Evolutionary conservation across 768 basidiomycete genomes (phyloP), one percentile per base, ranked within the genome.

Genomic region (Brasilioporus rufonigricans): DNA sequence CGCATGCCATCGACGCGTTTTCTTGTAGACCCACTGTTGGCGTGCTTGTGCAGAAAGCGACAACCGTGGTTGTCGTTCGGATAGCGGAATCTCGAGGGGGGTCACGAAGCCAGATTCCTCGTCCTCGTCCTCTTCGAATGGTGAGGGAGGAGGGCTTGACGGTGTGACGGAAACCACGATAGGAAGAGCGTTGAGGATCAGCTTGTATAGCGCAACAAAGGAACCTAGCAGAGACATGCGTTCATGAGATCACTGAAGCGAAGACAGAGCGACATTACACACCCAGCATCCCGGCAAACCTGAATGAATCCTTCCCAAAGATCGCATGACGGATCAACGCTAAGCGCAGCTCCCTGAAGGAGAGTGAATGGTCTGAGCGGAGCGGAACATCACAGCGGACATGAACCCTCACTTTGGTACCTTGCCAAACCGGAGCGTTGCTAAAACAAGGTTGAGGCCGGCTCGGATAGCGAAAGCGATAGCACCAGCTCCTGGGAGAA

Each of bases 231-330:
- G 9, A 18, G 18, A 11, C 12, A 23, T 1, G n/a, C 4, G 7
- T 14, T 48, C 29, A 31, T 19, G 26, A 46, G 14, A 11, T n/a
- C 29, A 31, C 19, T 1, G n/a, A 29, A 23, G 6, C 4, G 21
- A 23, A 33, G 19, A 24, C 9, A 31, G 24, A 58, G 45, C 21
- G 23, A 45, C 39, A 58, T 8, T 52, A 56, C 52, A 1, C 26
- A 86, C 91, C 93, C 35, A 98, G 76, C 92, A 95, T 95, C 0
- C 86, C 84, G 5, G 86, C 91, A 59, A 96, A 95, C 19, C 94
- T 77, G 65, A 88, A 80, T 0, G 91, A 86, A 64, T 97, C 94
- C 39, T 75, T 58, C 0, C 93, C 93, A 60, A 97, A 90, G 41
- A 96, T 75, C 0, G 93, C 94, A 73, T 83, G 89, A 4, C 87